A percentile compares a stretch with the other conserved stretches of the same genome.
Conservation (phyloP, 1,139 yeast genomes). For the Geotrichum candidum region DNA sequence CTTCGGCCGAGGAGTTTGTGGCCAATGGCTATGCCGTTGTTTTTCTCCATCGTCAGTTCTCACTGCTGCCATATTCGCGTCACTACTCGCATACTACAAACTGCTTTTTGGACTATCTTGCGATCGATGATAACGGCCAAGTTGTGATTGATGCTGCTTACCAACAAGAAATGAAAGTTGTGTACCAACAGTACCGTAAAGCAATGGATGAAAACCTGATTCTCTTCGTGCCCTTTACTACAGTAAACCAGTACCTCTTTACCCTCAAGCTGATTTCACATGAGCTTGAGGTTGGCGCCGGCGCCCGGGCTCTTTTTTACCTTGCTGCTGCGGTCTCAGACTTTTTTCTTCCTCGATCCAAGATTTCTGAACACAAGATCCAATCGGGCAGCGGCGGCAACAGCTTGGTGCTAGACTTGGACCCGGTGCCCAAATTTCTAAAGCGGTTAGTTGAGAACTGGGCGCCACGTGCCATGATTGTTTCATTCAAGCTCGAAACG, state of each 20-base stretch:
- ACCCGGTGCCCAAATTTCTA: slow-evolving; percentile 93
- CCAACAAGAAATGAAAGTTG: slow-evolving; percentile 56
- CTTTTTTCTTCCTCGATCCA: slow-evolving; percentile 80
- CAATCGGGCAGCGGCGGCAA: slow-evolving; percentile 72
- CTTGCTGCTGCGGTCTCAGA: slow-evolving; percentile 98
- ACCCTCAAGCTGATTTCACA: slow-evolving; percentile 67
- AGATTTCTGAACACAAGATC: slow-evolving; percentile 88
- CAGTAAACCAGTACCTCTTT: slow-evolving; percentile 88
- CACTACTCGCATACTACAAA: slow-evolving; percentile 81
- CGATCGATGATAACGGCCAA: slow-evolving; percentile 28
- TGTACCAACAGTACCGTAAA: slow-evolving; percentile 57
- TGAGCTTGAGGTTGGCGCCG: slow-evolving; percentile 43
- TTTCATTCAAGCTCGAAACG: slow-evolving; percentile 91
- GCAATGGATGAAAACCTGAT: slow-evolving; percentile 59
- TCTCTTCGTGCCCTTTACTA: slow-evolving; percentile 78
- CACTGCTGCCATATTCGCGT: slow-evolving; percentile 83
- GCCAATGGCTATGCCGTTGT: slow-evolving; percentile 86
- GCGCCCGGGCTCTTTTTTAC: slow-evolving; percentile 49
- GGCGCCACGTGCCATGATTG: slow-evolving; percentile 94
- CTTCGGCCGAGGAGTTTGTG: slow-evolving; percentile 87
- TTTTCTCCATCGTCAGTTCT: slow-evolving; percentile 86
- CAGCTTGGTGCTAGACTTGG: slow-evolving; percentile 73
- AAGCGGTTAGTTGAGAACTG: slow-evolving; percentile 83
- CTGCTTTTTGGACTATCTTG: slow-evolving; percentile 79
- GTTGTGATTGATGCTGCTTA: slow-evolving; percentile 51